A percentile compares a stretch with the other conserved stretches of the same genome.
Evolutionary conservation across 1,284 basidiomycete species (phyloP).

Genomic region (Puccinia horiana): DNA sequence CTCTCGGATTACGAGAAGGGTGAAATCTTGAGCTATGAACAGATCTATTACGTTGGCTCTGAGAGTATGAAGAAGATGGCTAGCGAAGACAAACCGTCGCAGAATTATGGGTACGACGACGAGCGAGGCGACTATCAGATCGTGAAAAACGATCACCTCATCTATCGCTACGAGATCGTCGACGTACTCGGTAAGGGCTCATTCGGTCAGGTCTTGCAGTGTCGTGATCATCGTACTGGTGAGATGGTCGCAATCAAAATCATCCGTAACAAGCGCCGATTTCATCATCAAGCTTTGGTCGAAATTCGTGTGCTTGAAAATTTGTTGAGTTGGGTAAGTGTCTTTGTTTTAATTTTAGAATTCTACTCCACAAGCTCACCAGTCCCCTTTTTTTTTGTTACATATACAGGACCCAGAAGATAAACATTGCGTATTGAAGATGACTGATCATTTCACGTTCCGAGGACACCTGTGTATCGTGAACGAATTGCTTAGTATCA

Average conservation of each 20-base stretch:
- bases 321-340: constrained; percentile 86
- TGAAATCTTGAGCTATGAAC: constrained; percentile 84
- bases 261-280: constrained; percentile 98
- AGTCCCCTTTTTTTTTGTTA: neutral
- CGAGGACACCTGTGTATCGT: constrained; percentile 96
- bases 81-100: constrained; percentile 70
- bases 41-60: constrained; percentile 80
- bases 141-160: constrained; percentile 85
- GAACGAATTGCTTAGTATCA: constrained; percentile 96
- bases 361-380: neutral
- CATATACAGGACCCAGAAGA: constrained; percentile 80
- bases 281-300: constrained; percentile 96
- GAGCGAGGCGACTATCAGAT: constrained; percentile 96
- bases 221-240: constrained; percentile 94
- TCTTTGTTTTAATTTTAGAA: neutral
- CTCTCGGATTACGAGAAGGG: constrained; percentile 72
- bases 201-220: constrained; percentile 95
- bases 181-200: constrained; percentile 94
- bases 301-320: constrained; percentile 98
- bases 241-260: constrained; percentile 97
- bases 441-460: constrained; percentile 99
- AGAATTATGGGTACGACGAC: constrained; percentile 96
- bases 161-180: constrained; percentile 91
- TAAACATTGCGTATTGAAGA: constrained; percentile 94
- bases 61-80: constrained; percentile 78